Evolutionary conservation across 2,329 filamentous ascomycete genomes (phyloP).

Genomic region (Epichloe bromicola): DNA sequence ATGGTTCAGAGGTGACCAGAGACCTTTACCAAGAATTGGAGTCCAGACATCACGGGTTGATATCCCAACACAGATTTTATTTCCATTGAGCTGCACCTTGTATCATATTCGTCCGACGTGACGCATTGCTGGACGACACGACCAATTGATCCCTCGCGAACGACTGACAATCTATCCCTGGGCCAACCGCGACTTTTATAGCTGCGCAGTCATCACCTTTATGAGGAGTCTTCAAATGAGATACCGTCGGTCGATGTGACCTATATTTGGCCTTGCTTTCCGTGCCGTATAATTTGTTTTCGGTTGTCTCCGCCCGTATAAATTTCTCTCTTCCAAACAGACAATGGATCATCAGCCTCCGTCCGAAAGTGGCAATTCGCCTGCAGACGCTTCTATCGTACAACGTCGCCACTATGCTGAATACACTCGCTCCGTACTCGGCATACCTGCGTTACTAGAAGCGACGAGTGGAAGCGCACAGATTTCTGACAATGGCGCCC

Average conservation of each 20-base stretch:
- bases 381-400: neutral
- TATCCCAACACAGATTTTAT: neutral
- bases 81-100: neutral
- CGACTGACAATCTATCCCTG: neutral
- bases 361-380: neutral
- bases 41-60: neutral
- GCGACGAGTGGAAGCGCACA: neutral
- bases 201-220: neutral
- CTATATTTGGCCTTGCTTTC: neutral
- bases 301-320: neutral
- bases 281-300: neutral
- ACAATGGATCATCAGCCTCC: constrained; percentile 1
- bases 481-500: neutral
- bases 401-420: neutral
- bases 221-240: neutral
- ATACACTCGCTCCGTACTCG: constrained; percentile 1
- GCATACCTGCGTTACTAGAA: constrained; percentile 2
- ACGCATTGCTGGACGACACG: neutral
- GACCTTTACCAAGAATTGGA: neutral
- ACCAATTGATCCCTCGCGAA: neutral
- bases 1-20: neutral
- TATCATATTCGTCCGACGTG: neutral
- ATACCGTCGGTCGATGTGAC: neutral
- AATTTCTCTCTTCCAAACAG: neutral
- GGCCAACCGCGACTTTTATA: neutral